A percentile compares a stretch with the other conserved stretches of the same genome.
These are phyloP conservation scores for Solanum neorickii DNA, from an alignment of 257 asterid species.

Conservation along the genomic window DNA sequence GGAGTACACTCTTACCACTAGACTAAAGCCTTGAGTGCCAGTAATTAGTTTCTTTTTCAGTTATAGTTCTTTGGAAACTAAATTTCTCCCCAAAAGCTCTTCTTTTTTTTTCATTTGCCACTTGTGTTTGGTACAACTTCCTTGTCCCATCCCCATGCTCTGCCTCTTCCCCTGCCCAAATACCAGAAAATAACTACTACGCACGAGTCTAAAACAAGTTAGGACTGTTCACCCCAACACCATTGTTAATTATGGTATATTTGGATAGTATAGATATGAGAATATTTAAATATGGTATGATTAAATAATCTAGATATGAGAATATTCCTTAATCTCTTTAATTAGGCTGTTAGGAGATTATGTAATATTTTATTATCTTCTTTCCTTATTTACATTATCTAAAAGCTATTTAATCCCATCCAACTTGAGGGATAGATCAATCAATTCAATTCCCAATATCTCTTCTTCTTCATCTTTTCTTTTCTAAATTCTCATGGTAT, in stretches of 20 bases:
- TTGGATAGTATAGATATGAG: no score
- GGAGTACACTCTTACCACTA: neutral
- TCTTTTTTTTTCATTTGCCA: neutral
- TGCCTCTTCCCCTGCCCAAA: neutral
- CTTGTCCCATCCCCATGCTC: neutral
- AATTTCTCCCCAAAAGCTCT: neutral
- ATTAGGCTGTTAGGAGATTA: no score
- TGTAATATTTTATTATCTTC: no score
- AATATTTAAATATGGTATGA: no score
- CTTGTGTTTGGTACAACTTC: neutral
- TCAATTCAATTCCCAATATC: no score
- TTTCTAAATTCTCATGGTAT: no score
- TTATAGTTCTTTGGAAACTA: neutral
- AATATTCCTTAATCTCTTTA: no score
- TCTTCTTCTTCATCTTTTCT: no score
- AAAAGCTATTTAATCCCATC: no score
- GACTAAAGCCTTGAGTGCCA: neutral
- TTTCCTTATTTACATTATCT: no score
- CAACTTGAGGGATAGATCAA: no score
- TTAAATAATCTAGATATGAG: no score
- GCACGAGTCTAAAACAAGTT: neutral
- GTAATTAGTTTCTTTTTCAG: neutral
- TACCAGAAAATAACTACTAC: neutral
- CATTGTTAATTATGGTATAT: neutral
- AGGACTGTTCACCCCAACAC: neutral